Evolutionary conservation across 1,284 basidiomycete species (phyloP), one percentile per base, ranked within the genome.

Genomic region (Ceratobasidium sp.): DNA sequence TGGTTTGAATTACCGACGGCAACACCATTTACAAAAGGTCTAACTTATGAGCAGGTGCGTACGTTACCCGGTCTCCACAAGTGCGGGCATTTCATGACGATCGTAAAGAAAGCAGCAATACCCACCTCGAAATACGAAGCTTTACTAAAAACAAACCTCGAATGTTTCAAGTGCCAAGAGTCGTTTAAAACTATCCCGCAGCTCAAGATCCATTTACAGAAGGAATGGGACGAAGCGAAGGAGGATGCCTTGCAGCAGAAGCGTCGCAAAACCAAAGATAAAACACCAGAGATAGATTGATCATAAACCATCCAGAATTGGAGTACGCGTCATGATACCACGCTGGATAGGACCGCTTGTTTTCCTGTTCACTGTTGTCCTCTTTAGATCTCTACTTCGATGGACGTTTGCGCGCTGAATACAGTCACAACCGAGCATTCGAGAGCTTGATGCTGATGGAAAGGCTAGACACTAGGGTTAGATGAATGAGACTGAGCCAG

Each of bases 181-280:
- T 80, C 81, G 44, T 85, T 89, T 80, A 88, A 86, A 77, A 94
- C 89, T 72, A 92, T 98, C 71, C 94, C 94, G 0, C 81, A 84
- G 55, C 83, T 98, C 44, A 96, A 95, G 79, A 79, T 79, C 11
- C 92, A 95, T 78, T 82, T 95, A 18, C 84, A 88, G 77, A 82
- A 85, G 67, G 89, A 92, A 77, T 92, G 78, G 73, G 75, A 78
- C 57, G 50, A 76, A 35, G 75, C 75, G 55, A 70, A 76, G 50
- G 50, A 41, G 62, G 28, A 50, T 46, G 6, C 28, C 58, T 11
- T 26, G 14, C n/a, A 21, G 57, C 18, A 43, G 28, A 59, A 59
- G 18, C 13, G 28, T 41, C 57, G n/a, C 13, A 59, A 44, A 44
- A 26, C 13, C 18, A 38, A 59, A 44, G 57, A 43, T 23, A 26